These are phyloP conservation scores for Lyophyllum semitale DNA, from an alignment of 768 basidiomycete species.

Conservation along the genomic window DNA sequence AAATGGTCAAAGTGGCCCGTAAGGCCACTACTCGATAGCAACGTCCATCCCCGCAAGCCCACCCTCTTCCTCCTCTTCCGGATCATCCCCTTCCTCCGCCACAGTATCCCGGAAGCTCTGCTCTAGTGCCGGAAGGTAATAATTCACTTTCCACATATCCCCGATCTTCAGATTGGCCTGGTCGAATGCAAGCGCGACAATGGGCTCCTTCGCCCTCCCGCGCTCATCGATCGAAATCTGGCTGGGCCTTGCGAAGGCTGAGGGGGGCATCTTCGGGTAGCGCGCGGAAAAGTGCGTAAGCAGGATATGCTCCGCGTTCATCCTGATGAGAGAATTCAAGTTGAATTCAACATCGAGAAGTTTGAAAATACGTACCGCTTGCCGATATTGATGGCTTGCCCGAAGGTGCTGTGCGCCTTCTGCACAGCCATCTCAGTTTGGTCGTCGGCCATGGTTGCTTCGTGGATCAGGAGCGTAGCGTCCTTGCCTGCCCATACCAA, in stretches of 20 bases:
- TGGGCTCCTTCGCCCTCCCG: slow-evolving; percentile 32
- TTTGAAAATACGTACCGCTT: slow-evolving; percentile 48
- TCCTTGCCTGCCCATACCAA: slow-evolving; percentile 63
- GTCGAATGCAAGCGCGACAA: slow-evolving; percentile 82
- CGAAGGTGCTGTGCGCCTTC: slow-evolving; percentile 90
- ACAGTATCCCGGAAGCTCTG: slow-evolving; percentile 55
- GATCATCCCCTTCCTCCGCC: slow-evolving; percentile 45
- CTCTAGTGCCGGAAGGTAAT: slow-evolving; percentile 74
- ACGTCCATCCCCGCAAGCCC: slow-evolving; percentile 18
- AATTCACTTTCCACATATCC: slow-evolving; percentile 84
- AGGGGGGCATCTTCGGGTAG: slow-evolving; percentile 83
- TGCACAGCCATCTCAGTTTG: slow-evolving; percentile 67
- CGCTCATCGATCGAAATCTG: slow-evolving; percentile 2
- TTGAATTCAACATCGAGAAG: slow-evolving; percentile 3
- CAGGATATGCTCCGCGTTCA: slow-evolving; percentile 83
- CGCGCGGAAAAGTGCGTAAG: slow-evolving; percentile 95
- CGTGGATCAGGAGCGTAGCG: slow-evolving; percentile 88
- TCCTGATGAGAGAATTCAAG: slow-evolving; percentile 44
- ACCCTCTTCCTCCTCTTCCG: slow-evolving; percentile 27
- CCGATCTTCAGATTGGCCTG: slow-evolving; percentile 69
- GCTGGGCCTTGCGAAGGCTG: slow-evolving; percentile 28
- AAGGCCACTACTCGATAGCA: slow-evolving; percentile 16
- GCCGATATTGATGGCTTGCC: slow-evolving; percentile 83
- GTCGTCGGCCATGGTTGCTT: slow-evolving; percentile 90
- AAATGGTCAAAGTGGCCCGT: too few relatives aligned